Base-by-base conservation (phyloP, 2,329 filamentous ascomycete species). In the Aspergillus sp. region DNA sequence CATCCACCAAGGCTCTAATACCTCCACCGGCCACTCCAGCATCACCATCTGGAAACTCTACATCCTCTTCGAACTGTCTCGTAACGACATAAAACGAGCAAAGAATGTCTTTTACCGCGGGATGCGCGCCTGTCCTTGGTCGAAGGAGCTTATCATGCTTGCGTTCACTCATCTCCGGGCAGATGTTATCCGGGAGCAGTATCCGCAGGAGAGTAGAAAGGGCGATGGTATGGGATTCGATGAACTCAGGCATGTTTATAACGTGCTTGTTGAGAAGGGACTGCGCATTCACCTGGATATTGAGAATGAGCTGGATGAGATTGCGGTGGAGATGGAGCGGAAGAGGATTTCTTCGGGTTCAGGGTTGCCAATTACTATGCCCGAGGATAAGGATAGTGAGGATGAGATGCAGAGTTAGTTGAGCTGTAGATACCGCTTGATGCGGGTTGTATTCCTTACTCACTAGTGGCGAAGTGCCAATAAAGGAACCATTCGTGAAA, bases 211-310 rank as follows among this genome's bases (percentile, higher is more conserved):
- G 5, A 25, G 63, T n/a, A 42, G 41, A 8, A 59, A 61, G 39
- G 62, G 52, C 17, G 57, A 68, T 8, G 65, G 70, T 54, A 72
- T 86, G 68, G 67, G 60, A 1, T 75, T 77, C 17, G 77, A 76
- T 27, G 84, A 88, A 57, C 65, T 86, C 61, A 80, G 76, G 55
- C 79, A 79, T 54, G 71, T 87, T 15, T 85, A 84, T 70, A 79
- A 82, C 63, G 80, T 86, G 6, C 77, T 88, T 69, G 76, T 79
- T 13, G 86, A 89, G 73, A 87, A 87, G 73, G 86, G 86, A 66
- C 62, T 88, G 62, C 78, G 87, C 61, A 71, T 88, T 23, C 83
- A 85, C 73, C 75, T 84, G 55, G 80, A 86, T 67, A 70, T 86
- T 30, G 80, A 83, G 62, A 77, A 80, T 17, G 62, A 73, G 39